Base-by-base conservation (phyloP, 164 flowering plant genomes). In the Chimonanthus salicifolius region DNA sequence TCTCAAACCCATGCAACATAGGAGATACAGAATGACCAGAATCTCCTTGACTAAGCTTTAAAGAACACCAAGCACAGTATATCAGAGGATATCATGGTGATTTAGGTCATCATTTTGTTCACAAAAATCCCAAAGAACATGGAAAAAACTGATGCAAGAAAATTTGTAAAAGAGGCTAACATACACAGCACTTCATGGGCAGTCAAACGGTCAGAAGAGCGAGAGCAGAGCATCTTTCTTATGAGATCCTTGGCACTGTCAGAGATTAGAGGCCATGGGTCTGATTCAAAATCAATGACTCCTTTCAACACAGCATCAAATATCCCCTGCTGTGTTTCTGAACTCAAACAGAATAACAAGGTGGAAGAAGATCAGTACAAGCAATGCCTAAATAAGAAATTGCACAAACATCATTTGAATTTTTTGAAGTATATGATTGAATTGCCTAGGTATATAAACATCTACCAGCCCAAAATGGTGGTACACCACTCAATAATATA, bases 391-490 rank as follows among this genome's bases (percentile, higher is more conserved):
- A 18, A 16, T 63, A 18, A 6, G 18, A 2, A 18, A 63, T 8
- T 18, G 66, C 45, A 63, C 7, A 63, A 21, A 2, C 21, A 63
- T 2, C 60, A 15, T 8, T 54, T 15, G 15, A 54, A 54, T 8
- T 54, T 54, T 54, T 15, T 54, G 60, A 54, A 54, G 8, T 15
- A 7, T 15, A 7, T 3, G 20, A 71, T 16, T 62, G 50, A 74
- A 58, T 33, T 33, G 54, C 15, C 44, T 5, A 18, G 54, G 6
- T 47, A 2, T 44, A 33, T 33, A 33, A 1, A 33, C 33, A 33
- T 11, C n/a, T 81, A 94, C 98, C 98, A 84, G 98, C 98, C 98
- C 98, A 94, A 83, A 94, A 94, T 68, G 98, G 98, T 43, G 98
- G 98, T 47, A 94, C 98, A 75, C 98, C 98, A 86, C 98, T 94